Percentiles rank a stretch among this genome's conserved stretches.
These are phyloP conservation scores for Populus euphratica DNA, from an alignment of 345 rosid species.

Conservation along the genomic window DNA sequence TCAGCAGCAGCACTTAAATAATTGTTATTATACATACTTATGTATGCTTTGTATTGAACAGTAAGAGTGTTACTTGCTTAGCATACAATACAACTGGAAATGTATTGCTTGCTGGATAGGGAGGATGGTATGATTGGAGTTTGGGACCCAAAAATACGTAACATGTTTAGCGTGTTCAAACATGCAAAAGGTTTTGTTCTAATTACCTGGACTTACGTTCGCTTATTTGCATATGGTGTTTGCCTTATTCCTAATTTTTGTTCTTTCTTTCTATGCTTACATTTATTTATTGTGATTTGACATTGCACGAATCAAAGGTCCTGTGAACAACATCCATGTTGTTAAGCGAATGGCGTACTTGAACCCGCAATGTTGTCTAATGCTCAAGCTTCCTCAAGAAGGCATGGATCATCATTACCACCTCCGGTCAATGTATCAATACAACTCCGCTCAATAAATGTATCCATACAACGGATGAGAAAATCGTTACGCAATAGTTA, in stretches of 20 bases:
- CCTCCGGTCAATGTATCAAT: conserved; percentile 19
- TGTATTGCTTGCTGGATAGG: conserved; percentile 65
- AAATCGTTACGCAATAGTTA: conserved; percentile 30
- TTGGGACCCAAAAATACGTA: conserved; percentile 54
- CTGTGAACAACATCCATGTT: conserved; percentile 64
- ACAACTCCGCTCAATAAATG: conserved; percentile 50
- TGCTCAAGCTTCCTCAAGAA: conserved; percentile 45
- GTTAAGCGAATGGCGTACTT: conserved; percentile 36
- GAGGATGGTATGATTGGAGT: conserved; percentile 72
- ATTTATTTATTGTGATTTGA: not conserved
- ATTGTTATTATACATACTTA: not conserved
- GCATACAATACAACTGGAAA: conserved; percentile 52
- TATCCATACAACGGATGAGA: conserved; percentile 40
- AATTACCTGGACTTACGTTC: not conserved
- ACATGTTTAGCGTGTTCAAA: conserved; percentile 45
- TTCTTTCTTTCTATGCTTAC: not conserved
- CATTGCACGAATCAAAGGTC: conserved; percentile 36
- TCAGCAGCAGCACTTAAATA: not conserved
- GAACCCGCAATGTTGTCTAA: conserved; percentile 20
- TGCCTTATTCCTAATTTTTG: not conserved
- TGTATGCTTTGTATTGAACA: conserved; percentile 27
- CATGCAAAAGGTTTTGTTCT: conserved; percentile 61
- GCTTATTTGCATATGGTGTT: not conserved
- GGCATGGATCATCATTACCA: conserved; percentile 40
- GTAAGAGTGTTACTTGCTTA: conserved; percentile 72